These are phyloP conservation scores for Postia placenta DNA, from an alignment of 768 basidiomycete species.

Conservation along the genomic window DNA sequence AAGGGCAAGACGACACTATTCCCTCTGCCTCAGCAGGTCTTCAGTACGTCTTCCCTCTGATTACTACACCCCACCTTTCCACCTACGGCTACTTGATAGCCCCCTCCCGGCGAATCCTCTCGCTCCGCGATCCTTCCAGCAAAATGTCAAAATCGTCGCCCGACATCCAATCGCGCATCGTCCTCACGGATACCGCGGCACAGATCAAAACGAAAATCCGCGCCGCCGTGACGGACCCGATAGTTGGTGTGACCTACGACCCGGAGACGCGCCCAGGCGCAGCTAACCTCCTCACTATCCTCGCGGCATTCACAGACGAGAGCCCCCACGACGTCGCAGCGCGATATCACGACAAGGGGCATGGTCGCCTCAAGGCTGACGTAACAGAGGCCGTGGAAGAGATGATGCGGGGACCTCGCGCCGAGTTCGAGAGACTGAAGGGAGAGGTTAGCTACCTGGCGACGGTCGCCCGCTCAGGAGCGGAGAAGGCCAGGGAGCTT, in stretches of 20 bases:
- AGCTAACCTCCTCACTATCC: slow-evolving; percentile 74
- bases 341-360: slow-evolving; percentile 49
- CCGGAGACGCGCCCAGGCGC: slow-evolving; percentile 76
- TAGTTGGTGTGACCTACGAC: slow-evolving; percentile 70
- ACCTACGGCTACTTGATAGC: slow-evolving; percentile 37
- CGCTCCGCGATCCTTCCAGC: slow-evolving; percentile 73
- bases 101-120: slow-evolving; percentile 74
- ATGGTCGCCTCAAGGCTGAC: slow-evolving; percentile 66
- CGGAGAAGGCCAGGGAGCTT: slow-evolving; percentile 50
- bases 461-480: slow-evolving; percentile 59
- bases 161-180: slow-evolving; percentile 72
- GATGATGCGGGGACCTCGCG: slow-evolving; percentile 57
- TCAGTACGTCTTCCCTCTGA: slow-evolving; percentile 46
- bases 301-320: slow-evolving; percentile 63
- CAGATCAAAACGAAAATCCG: slow-evolving; percentile 69
- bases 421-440: slow-evolving; percentile 60
- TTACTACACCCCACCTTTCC: not conserved
- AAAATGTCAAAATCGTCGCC: slow-evolving; percentile 98
- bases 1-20: slow-evolving; percentile 46
- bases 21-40: slow-evolving; percentile 62
- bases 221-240: slow-evolving; percentile 81
- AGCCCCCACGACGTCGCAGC: slow-evolving; percentile 39
- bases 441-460: slow-evolving; percentile 55
- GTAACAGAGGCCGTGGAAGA: slow-evolving; percentile 71
- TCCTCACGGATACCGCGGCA: slow-evolving; percentile 67